Evolutionary conservation across 305 asterid genomes (phyloP), one percentile per base, ranked within the genome.

Genomic region (Ilex paraguariensis): DNA sequence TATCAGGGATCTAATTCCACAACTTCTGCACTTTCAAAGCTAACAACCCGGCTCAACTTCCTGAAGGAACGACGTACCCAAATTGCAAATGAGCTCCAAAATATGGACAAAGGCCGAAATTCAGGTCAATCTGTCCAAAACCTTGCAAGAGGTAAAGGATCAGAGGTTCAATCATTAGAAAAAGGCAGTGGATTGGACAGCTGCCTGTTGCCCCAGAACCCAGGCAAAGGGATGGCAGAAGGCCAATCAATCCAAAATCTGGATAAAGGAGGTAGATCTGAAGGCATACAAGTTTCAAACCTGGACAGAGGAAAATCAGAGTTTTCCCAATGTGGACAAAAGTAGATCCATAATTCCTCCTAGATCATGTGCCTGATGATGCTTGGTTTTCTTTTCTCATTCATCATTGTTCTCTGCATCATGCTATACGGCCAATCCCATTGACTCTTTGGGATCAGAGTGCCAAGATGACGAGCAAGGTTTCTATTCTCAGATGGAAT

Each of bases 11-110:
- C 73, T 68, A 85, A 75, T 79, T 70, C 88, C 58, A 77, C 88
- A 61, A 69, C 88, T 70, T 85, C 91, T 66, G 95, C 96, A 42
- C 85, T 91, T 64, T 84, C 98, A 63, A 94, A 88, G 87, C 87
- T 91, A 70, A 83, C 99, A 67, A 81, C 82, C 81, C 77, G 96
- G 72, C 97, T 94, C 73, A 86, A 84, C 85, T 87, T 94, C 91
- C 81, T 94, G 73, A 94, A 91, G 78, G 98, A 94, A 73, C 84
- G 93, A 13, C 92, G 95, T 14, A 66, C 90, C 6, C 96, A 84
- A 70, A 90, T 84, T 45, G 80, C 94, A 45, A 71, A 71, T 51
- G 99, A 94, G 81, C 81, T 82, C 70, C 93, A 83, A 62, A 69
- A 67, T 77, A 49, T 82, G 62, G 95, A 93, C 68, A 90, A 75